phyloP scores from a whole-genome alignment of 2,329 filamentous ascomycete genomes.

The Fusarium sp. region DNA sequence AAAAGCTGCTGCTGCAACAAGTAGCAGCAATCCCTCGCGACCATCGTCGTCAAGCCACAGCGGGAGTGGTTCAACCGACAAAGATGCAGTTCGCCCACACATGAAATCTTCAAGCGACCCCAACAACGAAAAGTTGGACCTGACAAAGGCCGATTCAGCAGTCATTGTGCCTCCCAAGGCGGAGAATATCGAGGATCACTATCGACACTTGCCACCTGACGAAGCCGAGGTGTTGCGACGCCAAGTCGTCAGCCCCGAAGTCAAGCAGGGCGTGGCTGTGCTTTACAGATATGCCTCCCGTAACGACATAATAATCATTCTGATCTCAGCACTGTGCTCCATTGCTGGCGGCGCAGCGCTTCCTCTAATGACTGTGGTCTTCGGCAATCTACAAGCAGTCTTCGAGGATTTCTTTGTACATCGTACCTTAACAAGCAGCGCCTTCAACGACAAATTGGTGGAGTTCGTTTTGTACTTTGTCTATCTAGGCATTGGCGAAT shows the following conservation, averaged over 20 bases:
- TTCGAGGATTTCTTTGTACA: constrained; percentile 72
- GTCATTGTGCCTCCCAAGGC: constrained; percentile 45
- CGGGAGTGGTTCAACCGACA: constrained; percentile 45
- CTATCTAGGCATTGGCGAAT: constrained; percentile 84
- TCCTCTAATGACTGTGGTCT: constrained; percentile 83
- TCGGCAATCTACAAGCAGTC: constrained; percentile 76
- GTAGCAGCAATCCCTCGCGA: constrained; percentile 34
- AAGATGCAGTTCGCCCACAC: constrained; percentile 24
- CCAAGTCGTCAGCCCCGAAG: constrained; percentile 72
- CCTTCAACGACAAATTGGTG: constrained; percentile 69
- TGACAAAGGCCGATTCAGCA: constrained; percentile 57
- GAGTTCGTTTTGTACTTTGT: constrained; percentile 82
- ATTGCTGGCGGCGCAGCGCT: constrained; percentile 79
- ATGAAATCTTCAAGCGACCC: constrained; percentile 16
- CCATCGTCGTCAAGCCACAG: constrained; percentile 49
- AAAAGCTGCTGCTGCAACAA: constrained; percentile 38
- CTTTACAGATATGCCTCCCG: constrained; percentile 76
- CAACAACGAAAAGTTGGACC: constrained; percentile 33
- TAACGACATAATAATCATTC: constrained; percentile 71
- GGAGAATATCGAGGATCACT: constrained; percentile 61
- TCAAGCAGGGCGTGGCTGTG: constrained; percentile 70
- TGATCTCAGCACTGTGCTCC: constrained; percentile 68
- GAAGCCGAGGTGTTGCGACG: constrained; percentile 74
- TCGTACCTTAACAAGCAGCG: constrained; percentile 53
- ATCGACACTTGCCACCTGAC: constrained; percentile 69